phyloP scores from a whole-genome alignment of 1,284 basidiomycete genomes.

The Leucoagaricus sp. region DNA sequence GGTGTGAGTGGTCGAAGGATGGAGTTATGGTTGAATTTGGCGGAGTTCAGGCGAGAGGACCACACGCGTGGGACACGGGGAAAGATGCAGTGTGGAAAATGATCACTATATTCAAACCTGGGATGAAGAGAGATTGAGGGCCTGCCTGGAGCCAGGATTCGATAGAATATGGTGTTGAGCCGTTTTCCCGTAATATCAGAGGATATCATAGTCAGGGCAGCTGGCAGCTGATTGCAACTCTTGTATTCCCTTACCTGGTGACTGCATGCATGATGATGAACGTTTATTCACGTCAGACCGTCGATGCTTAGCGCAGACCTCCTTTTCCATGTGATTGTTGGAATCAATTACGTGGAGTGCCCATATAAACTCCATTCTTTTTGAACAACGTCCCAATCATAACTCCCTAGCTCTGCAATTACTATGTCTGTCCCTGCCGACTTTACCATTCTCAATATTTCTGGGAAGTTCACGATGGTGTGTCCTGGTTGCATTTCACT shows the following conservation, averaged over 20 bases:
- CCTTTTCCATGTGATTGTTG: not conserved
- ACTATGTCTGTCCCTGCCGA: conserved; percentile 44
- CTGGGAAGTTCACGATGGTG: conserved; percentile 53
- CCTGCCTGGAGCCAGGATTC: not conserved
- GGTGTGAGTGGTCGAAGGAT: conserved; percentile 86
- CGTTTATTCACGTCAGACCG: not conserved
- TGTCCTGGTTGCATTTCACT: conserved; percentile 5
- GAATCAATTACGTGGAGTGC: not conserved
- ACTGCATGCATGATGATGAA: not conserved
- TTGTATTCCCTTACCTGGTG: not conserved
- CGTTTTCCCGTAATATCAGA: not conserved
- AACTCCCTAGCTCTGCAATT: not conserved
- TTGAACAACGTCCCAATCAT: not conserved
- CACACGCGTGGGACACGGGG: conserved; percentile 83
- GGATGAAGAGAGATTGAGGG: conserved; percentile 4
- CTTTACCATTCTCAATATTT: conserved; percentile 51
- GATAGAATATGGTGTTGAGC: not conserved
- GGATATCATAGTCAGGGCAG: not conserved
- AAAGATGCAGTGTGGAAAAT: conserved; percentile 79
- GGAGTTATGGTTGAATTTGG: conserved; percentile 85
- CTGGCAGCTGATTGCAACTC: not conserved
- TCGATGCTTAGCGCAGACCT: not conserved
- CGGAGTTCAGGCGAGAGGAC: conserved; percentile 71
- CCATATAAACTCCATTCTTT: not conserved
- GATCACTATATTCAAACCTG: conserved; percentile 57